Percentiles rank a stretch among this genome's conserved stretches.
Evolutionary conservation across 768 basidiomycete genomes (phyloP).

Genomic region (Mrakia blollopis): DNA sequence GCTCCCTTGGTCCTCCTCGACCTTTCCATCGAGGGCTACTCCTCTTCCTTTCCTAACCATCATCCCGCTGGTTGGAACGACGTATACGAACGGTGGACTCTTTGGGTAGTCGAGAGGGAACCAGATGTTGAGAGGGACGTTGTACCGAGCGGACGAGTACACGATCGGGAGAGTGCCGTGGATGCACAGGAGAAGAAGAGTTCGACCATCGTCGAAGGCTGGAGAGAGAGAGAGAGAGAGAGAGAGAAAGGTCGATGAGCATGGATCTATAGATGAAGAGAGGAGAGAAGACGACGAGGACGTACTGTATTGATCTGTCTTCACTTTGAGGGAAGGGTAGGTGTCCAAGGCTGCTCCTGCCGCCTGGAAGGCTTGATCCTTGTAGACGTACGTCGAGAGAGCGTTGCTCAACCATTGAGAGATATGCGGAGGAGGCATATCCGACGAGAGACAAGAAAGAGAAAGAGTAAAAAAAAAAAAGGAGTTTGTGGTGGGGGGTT

Average conservation of each 20-base stretch:
- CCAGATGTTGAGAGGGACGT: constrained; percentile 91
- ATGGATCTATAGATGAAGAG: neutral
- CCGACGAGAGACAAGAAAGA: too few species aligned
- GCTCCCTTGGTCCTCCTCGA: constrained; percentile 49
- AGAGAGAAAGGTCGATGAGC: neutral
- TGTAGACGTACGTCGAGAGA: constrained; percentile 18
- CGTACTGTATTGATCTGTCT: constrained; percentile 47
- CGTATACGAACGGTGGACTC: constrained; percentile 76
- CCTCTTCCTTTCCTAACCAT: constrained; percentile 69
- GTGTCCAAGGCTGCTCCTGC: constrained; percentile 38
- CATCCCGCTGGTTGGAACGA: constrained; percentile 87
- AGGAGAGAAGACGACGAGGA: neutral
- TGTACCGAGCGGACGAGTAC: constrained; percentile 70
- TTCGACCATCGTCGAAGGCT: constrained; percentile 93
- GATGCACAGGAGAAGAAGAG: constrained; percentile 81
- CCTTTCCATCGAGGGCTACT: constrained; percentile 77
- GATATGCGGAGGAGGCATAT: constrained; percentile 28
- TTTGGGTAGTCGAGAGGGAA: constrained; percentile 76
- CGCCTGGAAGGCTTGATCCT: constrained; percentile 10
- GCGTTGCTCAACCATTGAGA: constrained; percentile 22
- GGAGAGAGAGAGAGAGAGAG: constrained; percentile 4
- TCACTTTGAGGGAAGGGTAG: constrained; percentile 41
- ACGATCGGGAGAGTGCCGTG: constrained; percentile 87
- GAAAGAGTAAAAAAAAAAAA: too few species aligned
- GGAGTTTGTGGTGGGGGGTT: too few species aligned